Evolutionary conservation across 2,329 filamentous ascomycete species (phyloP).

Genomic region (Chrysoporthe deuterocubensis): DNA sequence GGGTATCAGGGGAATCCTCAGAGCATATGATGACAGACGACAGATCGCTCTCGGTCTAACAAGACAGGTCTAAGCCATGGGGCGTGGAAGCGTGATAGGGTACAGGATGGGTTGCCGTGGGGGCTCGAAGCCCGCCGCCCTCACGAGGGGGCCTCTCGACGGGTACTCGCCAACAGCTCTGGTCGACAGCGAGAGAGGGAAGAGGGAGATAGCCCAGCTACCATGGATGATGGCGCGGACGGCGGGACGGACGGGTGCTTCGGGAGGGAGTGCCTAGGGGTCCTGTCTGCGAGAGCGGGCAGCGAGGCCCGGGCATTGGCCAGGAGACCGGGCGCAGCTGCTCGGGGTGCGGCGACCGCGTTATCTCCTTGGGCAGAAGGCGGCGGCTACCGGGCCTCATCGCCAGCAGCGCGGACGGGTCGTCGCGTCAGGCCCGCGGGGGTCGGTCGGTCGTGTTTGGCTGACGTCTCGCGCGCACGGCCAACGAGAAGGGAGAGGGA

Average conservation of each 20-base stretch:
- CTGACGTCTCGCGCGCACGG: conserved; percentile 10
- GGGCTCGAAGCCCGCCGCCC: neutral
- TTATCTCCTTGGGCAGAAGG: conserved; percentile 11
- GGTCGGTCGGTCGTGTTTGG: neutral
- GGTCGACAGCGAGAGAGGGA: neutral
- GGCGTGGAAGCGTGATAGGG: neutral
- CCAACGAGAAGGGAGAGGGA: neutral
- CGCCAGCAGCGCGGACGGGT: conserved; percentile 15
- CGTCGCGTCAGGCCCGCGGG: conserved; percentile 18
- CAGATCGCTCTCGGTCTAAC: neutral
- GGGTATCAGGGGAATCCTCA: neutral
- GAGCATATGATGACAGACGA: neutral
- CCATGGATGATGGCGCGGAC: conserved; percentile 18
- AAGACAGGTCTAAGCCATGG: neutral
- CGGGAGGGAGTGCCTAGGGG: conserved; percentile 9
- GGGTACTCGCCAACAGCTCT: neutral
- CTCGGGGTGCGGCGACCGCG: conserved; percentile 15
- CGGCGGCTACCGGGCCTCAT: conserved; percentile 11
- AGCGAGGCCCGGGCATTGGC: conserved; percentile 8
- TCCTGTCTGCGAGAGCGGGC: conserved; percentile 17
- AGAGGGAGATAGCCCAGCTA: conserved; percentile 2
- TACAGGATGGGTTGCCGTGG: neutral
- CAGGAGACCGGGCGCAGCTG: neutral
- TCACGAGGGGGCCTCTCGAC: neutral
- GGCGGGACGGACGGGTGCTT: conserved; percentile 24